A percentile compares a stretch with the other conserved stretches of the same genome.
Conservation (phyloP, 371 early-diverging fungal species). For the Circinella minor region DNA sequence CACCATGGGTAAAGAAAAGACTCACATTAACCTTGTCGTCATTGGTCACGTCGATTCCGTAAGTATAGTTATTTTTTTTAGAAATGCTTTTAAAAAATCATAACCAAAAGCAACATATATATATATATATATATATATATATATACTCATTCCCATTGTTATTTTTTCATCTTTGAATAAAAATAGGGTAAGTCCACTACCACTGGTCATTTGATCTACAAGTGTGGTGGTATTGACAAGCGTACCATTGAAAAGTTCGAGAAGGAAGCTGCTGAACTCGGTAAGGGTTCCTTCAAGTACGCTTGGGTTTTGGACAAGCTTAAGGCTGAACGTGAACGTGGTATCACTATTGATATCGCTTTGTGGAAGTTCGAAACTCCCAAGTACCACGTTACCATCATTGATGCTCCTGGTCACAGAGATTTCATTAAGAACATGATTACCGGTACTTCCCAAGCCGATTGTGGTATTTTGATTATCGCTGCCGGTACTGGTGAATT, state of each 20-base stretch:
- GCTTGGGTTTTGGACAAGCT: constrained; percentile 97
- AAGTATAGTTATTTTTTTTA: constrained; percentile 11
- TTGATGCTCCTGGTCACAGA: constrained; percentile 99
- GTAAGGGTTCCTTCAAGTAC: constrained; percentile 98
- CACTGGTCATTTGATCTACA: constrained; percentile 96
- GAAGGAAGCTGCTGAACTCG: constrained; percentile 97
- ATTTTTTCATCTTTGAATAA: constrained; percentile 63
- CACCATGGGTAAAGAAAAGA: constrained; percentile 90
- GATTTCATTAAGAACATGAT: constrained; percentile 99
- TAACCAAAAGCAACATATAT: too few species aligned
- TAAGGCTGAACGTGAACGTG: constrained; percentile 97
- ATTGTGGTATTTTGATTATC: constrained; percentile 88
- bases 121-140: too few species aligned
- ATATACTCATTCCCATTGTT: background rate
- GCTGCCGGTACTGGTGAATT: constrained; percentile 95
- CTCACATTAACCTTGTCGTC: constrained; percentile 95
- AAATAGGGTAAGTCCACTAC: constrained; percentile 46
- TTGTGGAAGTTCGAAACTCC: constrained; percentile 98
- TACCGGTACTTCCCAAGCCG: constrained; percentile 92
- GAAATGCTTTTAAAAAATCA: too few species aligned
- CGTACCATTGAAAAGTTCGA: constrained; percentile 99
- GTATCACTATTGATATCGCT: constrained; percentile 88
- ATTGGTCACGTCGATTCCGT: constrained; percentile 64
- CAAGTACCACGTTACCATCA: constrained; percentile 94
- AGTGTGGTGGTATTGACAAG: constrained; percentile 98